phyloP scores from a whole-genome alignment of 176 grass and related monocot genomes.

The Juncus effusus region DNA sequence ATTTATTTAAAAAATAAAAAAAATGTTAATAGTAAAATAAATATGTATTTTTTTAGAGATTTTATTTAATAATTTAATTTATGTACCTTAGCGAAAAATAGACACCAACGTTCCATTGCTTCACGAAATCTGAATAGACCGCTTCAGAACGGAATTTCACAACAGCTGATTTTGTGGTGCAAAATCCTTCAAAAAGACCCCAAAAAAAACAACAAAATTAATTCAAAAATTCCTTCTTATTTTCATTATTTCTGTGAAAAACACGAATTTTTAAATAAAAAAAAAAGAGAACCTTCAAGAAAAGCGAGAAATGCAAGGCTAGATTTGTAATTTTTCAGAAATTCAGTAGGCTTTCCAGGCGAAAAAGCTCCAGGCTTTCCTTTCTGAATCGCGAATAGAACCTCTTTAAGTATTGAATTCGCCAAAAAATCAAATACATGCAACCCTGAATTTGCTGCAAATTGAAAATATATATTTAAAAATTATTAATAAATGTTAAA shows the following conservation, averaged over 20 bases:
- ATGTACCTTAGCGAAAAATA: conserved; percentile 92
- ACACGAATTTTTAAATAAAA: not conserved
- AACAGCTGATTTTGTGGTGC: conserved; percentile 60
- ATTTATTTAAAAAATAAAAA: conserved; percentile 33
- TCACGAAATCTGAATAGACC: conserved; percentile 74
- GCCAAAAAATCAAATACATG: conserved; percentile 99
- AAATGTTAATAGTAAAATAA: conserved; percentile 1
- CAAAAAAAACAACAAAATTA: conserved; percentile 11
- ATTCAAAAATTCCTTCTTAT: not conserved
- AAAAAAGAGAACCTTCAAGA: conserved; percentile 68
- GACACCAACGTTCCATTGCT: conserved; percentile 89
- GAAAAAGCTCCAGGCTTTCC: conserved; percentile 89
- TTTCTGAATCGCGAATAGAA: conserved; percentile 76
- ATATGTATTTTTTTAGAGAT: no score
- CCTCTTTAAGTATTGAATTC: conserved; percentile 96
- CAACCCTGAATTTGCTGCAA: conserved; percentile 91
- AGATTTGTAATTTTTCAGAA: conserved; percentile 89
- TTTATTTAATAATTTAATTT: not conserved
- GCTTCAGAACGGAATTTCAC: conserved; percentile 65
- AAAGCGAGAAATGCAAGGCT: conserved; percentile 85
- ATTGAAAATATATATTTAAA: conserved; percentile 24
- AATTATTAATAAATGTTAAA: not conserved
- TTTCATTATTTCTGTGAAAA: not conserved
- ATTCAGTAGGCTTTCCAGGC: conserved; percentile 85
- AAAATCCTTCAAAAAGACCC: conserved; percentile 47